Evolutionary conservation across 805 yeast species (phyloP).

Genomic region (Monosporozyma siamensis): DNA sequence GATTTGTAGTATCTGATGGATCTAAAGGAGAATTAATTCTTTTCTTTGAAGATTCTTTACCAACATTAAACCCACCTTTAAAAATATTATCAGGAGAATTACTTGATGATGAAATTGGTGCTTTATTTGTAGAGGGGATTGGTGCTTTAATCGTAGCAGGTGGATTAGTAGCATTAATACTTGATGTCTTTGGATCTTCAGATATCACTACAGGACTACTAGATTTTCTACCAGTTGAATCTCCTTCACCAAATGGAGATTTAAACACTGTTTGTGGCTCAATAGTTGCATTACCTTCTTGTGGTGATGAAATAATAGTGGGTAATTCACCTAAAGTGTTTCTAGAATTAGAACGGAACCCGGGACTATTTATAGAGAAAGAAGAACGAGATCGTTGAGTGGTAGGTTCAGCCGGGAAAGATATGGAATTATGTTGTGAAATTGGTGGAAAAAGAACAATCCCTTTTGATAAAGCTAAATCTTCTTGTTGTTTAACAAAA

Average conservation of each 20-base stretch:
- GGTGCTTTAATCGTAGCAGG: background rate
- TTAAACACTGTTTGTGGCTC: background rate
- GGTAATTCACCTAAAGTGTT: conserved; percentile 12
- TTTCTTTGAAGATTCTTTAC: conserved; percentile 1
- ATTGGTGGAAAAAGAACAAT: conserved; percentile 33
- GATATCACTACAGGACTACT: background rate
- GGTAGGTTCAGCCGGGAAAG: background rate
- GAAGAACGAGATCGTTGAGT: background rate
- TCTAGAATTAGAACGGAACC: conserved; percentile 54
- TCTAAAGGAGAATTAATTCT: conserved; percentile 5
- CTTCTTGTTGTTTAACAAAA: conserved; percentile 8
- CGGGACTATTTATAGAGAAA: conserved; percentile 35
- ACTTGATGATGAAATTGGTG: conserved; percentile 1
- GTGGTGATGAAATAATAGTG: background rate
- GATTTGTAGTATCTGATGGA: conserved; percentile 1
- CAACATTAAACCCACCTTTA: conserved; percentile 5
- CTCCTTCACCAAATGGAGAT: background rate
- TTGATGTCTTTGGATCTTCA: background rate
- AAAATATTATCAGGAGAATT: conserved; percentile 2
- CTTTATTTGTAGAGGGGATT: too few species aligned
- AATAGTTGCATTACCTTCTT: background rate
- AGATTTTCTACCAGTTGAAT: background rate
- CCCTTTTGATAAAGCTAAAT: conserved; percentile 41
- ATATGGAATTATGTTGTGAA: conserved; percentile 3
- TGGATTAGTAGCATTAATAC: background rate